Evolutionary conservation across 495 filamentous ascomycete species (phyloP).

Genomic region (Rusavskia elegans): DNA sequence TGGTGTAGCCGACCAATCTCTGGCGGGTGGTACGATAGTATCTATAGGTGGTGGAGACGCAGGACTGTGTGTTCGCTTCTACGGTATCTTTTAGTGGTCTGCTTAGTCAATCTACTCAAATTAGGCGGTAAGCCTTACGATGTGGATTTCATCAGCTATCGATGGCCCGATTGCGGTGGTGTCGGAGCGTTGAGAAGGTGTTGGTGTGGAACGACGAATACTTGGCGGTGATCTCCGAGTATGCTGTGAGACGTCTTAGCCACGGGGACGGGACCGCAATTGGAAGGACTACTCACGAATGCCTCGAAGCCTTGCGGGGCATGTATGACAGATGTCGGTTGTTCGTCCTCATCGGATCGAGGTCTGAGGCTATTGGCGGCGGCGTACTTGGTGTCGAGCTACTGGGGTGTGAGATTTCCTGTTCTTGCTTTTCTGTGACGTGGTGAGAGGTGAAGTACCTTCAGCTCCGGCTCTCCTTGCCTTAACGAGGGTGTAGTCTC

Average conservation of each 20-base stretch:
- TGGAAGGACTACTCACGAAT: slow-evolving; percentile 39
- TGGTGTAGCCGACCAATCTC: slow-evolving; percentile 54
- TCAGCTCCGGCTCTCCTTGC: slow-evolving; percentile 22
- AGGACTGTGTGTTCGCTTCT: slow-evolving; percentile 16
- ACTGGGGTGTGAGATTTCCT: slow-evolving; percentile 17
- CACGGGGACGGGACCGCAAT: slow-evolving; percentile 5
- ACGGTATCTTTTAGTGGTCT: background rate
- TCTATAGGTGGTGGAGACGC: slow-evolving; percentile 49
- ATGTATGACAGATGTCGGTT: slow-evolving; percentile 72
- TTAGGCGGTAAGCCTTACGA: slow-evolving; percentile 16
- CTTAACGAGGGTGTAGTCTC: slow-evolving; percentile 21
- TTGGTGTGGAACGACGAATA: slow-evolving; percentile 11
- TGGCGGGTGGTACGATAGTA: slow-evolving; percentile 49
- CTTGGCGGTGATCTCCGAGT: slow-evolving; percentile 22
- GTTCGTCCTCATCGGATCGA: slow-evolving; percentile 49
- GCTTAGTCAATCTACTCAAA: background rate
- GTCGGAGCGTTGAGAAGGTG: slow-evolving; percentile 17
- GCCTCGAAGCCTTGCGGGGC: slow-evolving; percentile 62
- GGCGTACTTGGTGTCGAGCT: slow-evolving; percentile 48
- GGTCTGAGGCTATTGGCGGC: slow-evolving; percentile 31
- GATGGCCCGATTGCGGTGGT: slow-evolving; percentile 17
- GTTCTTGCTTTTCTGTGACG: background rate
- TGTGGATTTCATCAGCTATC: slow-evolving; percentile 16
- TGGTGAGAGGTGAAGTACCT: slow-evolving; percentile 18
- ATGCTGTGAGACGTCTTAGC: slow-evolving; percentile 8